Conservation (phyloP, 768 basidiomycete species). For the Boletus rufocinnamomeus region DNA sequence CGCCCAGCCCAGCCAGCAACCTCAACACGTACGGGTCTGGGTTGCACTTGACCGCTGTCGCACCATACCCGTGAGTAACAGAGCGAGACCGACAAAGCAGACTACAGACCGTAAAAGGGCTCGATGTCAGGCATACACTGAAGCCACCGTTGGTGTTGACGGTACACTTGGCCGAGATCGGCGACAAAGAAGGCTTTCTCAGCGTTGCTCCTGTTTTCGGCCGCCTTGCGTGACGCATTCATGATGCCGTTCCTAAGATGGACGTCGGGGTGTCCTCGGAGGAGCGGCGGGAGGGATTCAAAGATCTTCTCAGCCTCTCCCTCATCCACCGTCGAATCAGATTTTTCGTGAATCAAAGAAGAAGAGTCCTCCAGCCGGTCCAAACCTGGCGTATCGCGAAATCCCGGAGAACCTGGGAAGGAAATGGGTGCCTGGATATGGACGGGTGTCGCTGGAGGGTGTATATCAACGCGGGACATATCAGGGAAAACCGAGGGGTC, state of each 20-base stretch:
- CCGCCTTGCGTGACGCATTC: constrained; percentile 53
- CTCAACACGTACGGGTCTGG: constrained; percentile 94
- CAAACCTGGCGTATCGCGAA: constrained; percentile 26
- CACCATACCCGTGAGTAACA: constrained; percentile 28
- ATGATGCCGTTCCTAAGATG: constrained; percentile 81
- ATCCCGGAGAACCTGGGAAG: constrained; percentile 30
- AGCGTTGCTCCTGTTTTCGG: constrained; percentile 63
- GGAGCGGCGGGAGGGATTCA: constrained; percentile 65
- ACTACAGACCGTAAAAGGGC: constrained; percentile 83
- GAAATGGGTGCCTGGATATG: constrained; percentile 31
- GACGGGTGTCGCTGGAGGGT: constrained; percentile 36
- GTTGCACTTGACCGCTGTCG: constrained; percentile 93
- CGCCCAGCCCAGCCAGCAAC: constrained; percentile 84
- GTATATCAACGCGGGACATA: constrained; percentile 63
- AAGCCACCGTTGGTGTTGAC: constrained; percentile 83
- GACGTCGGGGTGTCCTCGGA: constrained; percentile 67
- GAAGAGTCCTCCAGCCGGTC: constrained; percentile 10
- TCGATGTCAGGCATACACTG: constrained; percentile 78
- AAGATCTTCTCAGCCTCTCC: constrained; percentile 50
- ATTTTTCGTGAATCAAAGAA: constrained; percentile 44
- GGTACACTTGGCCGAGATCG: constrained; percentile 86
- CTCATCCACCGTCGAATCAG: constrained; percentile 42
- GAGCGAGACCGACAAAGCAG: constrained; percentile 18
- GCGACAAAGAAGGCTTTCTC: constrained; percentile 97
- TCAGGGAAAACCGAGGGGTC: constrained; percentile 20